Evolutionary conservation across 2,329 filamentous ascomycete species (phyloP), one percentile per base, ranked within the genome.

Genomic region (Chalaropsis ovoidea): DNA sequence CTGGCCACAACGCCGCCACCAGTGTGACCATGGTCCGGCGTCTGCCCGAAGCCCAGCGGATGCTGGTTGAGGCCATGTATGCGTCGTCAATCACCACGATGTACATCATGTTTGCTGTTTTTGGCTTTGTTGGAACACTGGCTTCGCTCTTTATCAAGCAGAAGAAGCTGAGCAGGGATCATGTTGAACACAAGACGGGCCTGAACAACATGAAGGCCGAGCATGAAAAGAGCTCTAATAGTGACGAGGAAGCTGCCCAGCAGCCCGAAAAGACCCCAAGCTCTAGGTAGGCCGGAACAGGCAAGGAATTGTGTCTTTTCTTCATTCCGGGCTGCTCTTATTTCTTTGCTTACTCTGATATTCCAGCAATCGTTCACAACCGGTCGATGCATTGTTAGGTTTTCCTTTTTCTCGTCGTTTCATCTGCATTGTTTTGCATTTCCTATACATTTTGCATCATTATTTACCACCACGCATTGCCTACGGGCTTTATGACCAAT

Each of bases 1-100:
- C 82, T 2, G 85, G 85, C n/a, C 75, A 77, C 69, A 78, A 80
- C 66, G 83, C 86, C 43, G 80, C 83, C 15, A 80, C 86, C 22
- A 85, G 82, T 70, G 82, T 86, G 1, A 77, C 80, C 22, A 71
- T 83, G 10, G 81, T 89, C 22, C 75, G 79, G n/a, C 69, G 71
- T 0, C 75, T 89, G 7, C 77, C 78, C 0, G 74, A 76, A 0
- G 72, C 73, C 1, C 76, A 83, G 61, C 79, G 74, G 1, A 69
- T 70, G 10, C 70, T 78, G 1, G 79, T 78, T 1, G 75, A 76
- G 41, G 71, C 69, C 0, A 80, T 81, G 0, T 84, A 80, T 70
- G 79, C 78, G 74, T 74, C 74, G 49, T 77, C 79, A 62, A 69
- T 85, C 68, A 75, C 76, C 61, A 80, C 76, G 65, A 84, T 86